Percentiles rank a stretch among this genome's conserved stretches.
Evolutionary conservation across 176 grass and related monocot genomes (phyloP).

Genomic region (Musa acuminata): DNA sequence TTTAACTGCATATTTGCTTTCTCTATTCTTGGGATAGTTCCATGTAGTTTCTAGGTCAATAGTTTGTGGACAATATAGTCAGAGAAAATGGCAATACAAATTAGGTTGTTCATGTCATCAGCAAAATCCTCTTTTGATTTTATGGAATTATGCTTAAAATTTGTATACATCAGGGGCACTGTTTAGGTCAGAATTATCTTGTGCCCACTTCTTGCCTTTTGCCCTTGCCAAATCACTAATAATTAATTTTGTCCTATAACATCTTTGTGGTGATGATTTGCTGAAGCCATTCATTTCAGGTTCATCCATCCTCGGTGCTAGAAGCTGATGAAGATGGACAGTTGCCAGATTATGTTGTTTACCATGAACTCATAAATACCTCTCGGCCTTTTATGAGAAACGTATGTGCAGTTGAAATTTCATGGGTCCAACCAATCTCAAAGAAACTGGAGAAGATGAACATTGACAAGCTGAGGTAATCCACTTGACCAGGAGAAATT

Average conservation of each 20-base stretch:
- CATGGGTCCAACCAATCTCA: conserved; percentile 69
- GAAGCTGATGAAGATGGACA: conserved; percentile 75
- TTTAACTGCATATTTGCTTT: too few species aligned
- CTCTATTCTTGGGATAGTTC: too few species aligned
- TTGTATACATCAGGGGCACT: background rate
- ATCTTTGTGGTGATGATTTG: background rate
- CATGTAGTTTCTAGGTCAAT: too few species aligned
- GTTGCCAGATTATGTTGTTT: conserved; percentile 70
- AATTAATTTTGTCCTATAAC: too few species aligned
- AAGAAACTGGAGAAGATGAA: conserved; percentile 86
- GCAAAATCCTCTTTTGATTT: too few species aligned
- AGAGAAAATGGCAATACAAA: too few species aligned
- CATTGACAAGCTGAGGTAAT: conserved; percentile 68
- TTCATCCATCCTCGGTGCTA: conserved; percentile 83
- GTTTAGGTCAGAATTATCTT: background rate
- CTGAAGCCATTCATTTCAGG: conserved; percentile 26
- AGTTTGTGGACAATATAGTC: too few species aligned
- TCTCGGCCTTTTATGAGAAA: conserved; percentile 87
- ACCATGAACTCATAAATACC: conserved; percentile 86
- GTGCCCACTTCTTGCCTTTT: too few species aligned
- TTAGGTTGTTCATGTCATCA: too few species aligned
- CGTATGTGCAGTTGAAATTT: conserved; percentile 67
- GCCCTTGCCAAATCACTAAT: too few species aligned
- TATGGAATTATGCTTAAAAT: background rate
- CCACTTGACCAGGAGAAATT: background rate